phyloP scores from a whole-genome alignment of 1,139 yeast species.

The Pichia sp. region DNA sequence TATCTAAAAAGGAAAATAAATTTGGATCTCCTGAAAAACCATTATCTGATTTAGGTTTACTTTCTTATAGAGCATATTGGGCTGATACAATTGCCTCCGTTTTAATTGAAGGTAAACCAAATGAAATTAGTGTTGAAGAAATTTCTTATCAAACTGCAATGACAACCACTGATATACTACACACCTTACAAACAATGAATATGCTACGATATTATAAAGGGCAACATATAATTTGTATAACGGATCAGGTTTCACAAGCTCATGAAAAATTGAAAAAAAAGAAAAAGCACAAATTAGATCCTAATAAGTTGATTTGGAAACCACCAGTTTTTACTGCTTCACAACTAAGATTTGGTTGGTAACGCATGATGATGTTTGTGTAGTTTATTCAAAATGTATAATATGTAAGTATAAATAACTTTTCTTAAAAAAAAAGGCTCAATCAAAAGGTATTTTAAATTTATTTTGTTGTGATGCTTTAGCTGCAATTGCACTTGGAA shows the following conservation, averaged over 20 bases:
- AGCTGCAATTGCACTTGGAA: slow-evolving; percentile 95
- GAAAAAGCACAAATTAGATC: slow-evolving; percentile 73
- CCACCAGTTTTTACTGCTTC: slow-evolving; percentile 97
- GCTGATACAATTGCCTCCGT: slow-evolving; percentile 78
- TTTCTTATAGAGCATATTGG: slow-evolving; percentile 95
- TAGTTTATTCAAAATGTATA: not conserved
- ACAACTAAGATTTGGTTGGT: slow-evolving; percentile 94
- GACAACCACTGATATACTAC: slow-evolving; percentile 94
- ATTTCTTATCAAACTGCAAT: slow-evolving; percentile 80
- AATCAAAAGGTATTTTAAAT: slow-evolving; percentile 70
- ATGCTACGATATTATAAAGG: slow-evolving; percentile 91
- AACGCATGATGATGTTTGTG: slow-evolving; percentile 15
- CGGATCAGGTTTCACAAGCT: slow-evolving; percentile 72
- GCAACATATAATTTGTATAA: slow-evolving; percentile 87
- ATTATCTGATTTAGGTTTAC: slow-evolving; percentile 83
- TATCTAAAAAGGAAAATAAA: slow-evolving; percentile 80
- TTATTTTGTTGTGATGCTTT: slow-evolving; percentile 43
- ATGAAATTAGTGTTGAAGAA: slow-evolving; percentile 87
- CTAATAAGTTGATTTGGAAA: slow-evolving; percentile 73
- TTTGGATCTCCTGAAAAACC: slow-evolving; percentile 98
- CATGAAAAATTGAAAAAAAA: slow-evolving; percentile 70
- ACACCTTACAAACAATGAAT: slow-evolving; percentile 84
- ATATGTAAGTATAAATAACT: not conserved
- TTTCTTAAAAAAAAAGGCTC: slow-evolving; percentile 8
- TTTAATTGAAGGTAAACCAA: slow-evolving; percentile 54